phyloP scores from a whole-genome alignment of 805 yeast species.

The Maudiozyma pseudohumilis region DNA sequence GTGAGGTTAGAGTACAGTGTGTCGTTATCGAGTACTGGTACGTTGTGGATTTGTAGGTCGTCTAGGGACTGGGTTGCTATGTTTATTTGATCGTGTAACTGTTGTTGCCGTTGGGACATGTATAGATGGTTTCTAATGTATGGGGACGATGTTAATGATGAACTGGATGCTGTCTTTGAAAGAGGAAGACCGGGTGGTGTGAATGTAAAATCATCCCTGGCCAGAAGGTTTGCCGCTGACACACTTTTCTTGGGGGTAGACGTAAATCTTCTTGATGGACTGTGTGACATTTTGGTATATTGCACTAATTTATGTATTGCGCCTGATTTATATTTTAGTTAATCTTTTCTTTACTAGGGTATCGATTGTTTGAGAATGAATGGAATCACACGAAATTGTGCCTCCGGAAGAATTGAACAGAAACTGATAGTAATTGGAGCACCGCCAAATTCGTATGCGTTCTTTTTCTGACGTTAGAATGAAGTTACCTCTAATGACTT shows the following conservation, averaged over 20 bases:
- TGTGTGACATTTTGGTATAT: neutral
- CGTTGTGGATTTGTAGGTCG: slow-evolving; percentile 28
- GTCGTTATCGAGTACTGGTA: slow-evolving; percentile 25
- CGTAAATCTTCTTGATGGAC: neutral
- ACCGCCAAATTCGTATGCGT: too few relatives aligned
- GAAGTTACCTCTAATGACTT: too few relatives aligned
- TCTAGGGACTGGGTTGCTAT: slow-evolving; percentile 26
- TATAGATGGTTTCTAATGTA: slow-evolving; percentile 1
- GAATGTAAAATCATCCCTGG: too few relatives aligned
- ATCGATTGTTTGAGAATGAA: too few relatives aligned
- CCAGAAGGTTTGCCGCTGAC: neutral
- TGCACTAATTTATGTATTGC: too few relatives aligned
- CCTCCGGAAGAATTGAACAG: too few relatives aligned
- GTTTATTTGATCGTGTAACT: slow-evolving; percentile 23
- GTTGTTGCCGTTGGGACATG: slow-evolving; percentile 25
- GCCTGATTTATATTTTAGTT: too few relatives aligned
- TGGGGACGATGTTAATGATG: neutral
- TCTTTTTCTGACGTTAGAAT: too few relatives aligned
- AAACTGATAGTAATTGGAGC: too few relatives aligned
- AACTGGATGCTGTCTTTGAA: neutral
- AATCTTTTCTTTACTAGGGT: too few relatives aligned
- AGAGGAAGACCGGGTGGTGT: too few relatives aligned
- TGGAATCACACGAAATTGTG: too few relatives aligned
- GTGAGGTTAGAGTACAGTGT: slow-evolving; percentile 15
- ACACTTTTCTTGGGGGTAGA: neutral